These are phyloP conservation scores for Ilex asprella DNA, from an alignment of 257 asterid species.

Conservation along the genomic window DNA sequence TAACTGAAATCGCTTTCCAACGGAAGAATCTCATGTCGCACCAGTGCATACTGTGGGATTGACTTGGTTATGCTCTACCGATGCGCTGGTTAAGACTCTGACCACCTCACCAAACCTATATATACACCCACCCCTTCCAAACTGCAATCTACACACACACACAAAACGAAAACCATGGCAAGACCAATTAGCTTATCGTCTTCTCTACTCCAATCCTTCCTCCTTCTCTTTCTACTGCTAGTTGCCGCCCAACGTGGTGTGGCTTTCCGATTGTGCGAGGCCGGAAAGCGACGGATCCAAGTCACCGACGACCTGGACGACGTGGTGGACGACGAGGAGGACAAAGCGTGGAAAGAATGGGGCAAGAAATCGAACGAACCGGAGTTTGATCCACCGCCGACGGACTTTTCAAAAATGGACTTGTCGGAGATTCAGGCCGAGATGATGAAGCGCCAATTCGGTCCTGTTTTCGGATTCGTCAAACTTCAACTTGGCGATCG, in stretches of 20 bases:
- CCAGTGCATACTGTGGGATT: no score
- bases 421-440: slow-evolving; percentile 52
- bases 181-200: not conserved
- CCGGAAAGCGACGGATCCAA: slow-evolving; percentile 60
- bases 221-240: slow-evolving; percentile 29
- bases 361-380: slow-evolving; percentile 38
- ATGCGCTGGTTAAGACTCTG: no score
- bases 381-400: slow-evolving; percentile 72
- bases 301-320: slow-evolving; percentile 75
- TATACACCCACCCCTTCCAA: no score
- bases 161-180: no score
- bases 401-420: slow-evolving; percentile 45
- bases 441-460: slow-evolving; percentile 60
- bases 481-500: slow-evolving; percentile 74
- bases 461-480: slow-evolving; percentile 86
- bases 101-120: no score
- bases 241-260: slow-evolving; percentile 25
- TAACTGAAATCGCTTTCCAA: no score
- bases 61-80: no score
- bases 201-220: not conserved
- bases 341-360: slow-evolving; percentile 79
- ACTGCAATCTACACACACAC: no score
- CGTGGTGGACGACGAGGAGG: slow-evolving; percentile 85
- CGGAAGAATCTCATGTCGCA: no score
- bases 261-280: slow-evolving; percentile 24